Percentiles rank a stretch among this genome's conserved stretches.
phyloP scores from a whole-genome alignment of 2,329 filamentous ascomycete genomes.

The Aspergillus persii region DNA sequence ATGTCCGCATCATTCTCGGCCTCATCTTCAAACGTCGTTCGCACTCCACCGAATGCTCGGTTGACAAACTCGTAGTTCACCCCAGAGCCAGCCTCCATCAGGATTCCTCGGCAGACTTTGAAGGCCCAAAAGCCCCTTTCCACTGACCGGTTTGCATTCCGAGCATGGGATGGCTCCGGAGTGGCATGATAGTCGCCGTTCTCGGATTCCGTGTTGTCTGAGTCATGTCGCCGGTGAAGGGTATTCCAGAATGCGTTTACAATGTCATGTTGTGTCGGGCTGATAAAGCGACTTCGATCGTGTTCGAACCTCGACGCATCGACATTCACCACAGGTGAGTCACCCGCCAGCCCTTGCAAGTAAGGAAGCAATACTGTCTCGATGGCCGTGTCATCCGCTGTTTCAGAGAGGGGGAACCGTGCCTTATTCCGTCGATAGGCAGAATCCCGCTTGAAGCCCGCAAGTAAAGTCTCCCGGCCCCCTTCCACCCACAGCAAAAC shows the following conservation, averaged over 20 bases:
- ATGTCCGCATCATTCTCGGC: slow-evolving; percentile 37
- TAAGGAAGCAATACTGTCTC: slow-evolving; percentile 60
- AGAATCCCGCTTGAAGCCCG: slow-evolving; percentile 54
- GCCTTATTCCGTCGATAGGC: slow-evolving; percentile 39
- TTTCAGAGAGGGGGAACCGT: slow-evolving; percentile 53
- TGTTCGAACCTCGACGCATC: slow-evolving; percentile 59
- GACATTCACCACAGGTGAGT: slow-evolving; percentile 53
- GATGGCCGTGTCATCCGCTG: slow-evolving; percentile 52
- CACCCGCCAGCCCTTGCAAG: slow-evolving; percentile 53
- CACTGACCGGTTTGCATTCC: slow-evolving; percentile 33
- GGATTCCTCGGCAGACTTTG: slow-evolving; percentile 57
- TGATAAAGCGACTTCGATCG: slow-evolving; percentile 53
- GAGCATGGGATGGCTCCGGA: slow-evolving; percentile 25
- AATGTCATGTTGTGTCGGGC: slow-evolving; percentile 53
- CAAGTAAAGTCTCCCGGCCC: slow-evolving; percentile 53
- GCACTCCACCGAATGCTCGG: slow-evolving; percentile 61
- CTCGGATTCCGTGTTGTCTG: slow-evolving; percentile 41
- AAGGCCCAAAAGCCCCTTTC: slow-evolving; percentile 56
- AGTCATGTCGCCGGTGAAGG: slow-evolving; percentile 52
- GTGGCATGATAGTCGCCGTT: slow-evolving; percentile 15
- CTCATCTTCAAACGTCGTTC: slow-evolving; percentile 41
- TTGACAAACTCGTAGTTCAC: slow-evolving; percentile 59
- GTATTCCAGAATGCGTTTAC: slow-evolving; percentile 57
- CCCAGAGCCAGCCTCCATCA: slow-evolving; percentile 56
- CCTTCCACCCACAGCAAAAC: slow-evolving; percentile 63